Conservation (phyloP, 139 green algal species). For the Eudorina sp. region DNA sequence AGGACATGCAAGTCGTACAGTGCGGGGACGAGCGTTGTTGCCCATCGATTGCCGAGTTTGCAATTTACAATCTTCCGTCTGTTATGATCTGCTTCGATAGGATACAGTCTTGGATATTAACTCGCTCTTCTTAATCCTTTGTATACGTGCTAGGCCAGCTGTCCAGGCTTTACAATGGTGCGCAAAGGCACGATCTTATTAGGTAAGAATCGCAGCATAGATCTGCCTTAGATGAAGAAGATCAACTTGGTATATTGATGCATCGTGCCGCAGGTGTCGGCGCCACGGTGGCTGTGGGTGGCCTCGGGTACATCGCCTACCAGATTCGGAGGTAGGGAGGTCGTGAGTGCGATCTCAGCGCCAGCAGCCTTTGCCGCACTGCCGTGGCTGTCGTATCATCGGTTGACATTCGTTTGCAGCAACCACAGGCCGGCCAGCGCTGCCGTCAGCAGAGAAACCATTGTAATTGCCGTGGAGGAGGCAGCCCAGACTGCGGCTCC, state of each 20-base stretch:
- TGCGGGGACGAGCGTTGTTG: too few species aligned
- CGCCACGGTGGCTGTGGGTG: conserved; percentile 11
- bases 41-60: too few species aligned
- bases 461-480: not conserved
- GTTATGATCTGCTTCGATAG: too few species aligned
- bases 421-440: not conserved
- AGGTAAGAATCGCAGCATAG: not conserved
- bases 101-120: too few species aligned
- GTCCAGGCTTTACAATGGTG: not conserved
- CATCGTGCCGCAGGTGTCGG: conserved; percentile 4
- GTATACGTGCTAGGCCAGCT: not conserved
- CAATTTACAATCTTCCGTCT: too few species aligned
- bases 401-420: not conserved
- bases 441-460: not conserved
- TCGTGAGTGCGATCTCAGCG: too few species aligned
- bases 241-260: not conserved
- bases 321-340: conserved; percentile 19
- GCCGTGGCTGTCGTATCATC: not conserved
- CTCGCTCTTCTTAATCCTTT: too few species aligned
- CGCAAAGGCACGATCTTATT: conserved; percentile 9
- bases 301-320: not conserved
- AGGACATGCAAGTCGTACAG: too few species aligned
- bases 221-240: not conserved
- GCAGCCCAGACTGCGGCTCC: not conserved
- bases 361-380: too few species aligned